phyloP scores from a whole-genome alignment of 2,329 filamentous ascomycete species.

The Monosporascus sp. region DNA sequence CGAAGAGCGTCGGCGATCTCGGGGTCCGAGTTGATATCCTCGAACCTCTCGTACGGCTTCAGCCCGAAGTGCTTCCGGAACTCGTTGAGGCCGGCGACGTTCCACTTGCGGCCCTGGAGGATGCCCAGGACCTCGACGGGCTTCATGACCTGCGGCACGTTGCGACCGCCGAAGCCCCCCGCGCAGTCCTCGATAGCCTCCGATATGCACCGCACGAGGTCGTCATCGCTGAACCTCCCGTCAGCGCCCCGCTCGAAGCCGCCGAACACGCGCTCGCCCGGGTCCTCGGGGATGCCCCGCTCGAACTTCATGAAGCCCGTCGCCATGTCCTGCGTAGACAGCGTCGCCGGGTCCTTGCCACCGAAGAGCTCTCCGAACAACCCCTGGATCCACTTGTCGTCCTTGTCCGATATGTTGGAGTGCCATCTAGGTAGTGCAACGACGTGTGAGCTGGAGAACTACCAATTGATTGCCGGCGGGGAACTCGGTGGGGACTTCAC shows the following conservation, averaged over 20 bases:
- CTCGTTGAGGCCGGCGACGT: conserved; percentile 74
- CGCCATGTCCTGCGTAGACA: conserved; percentile 58
- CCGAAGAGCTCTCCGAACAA: conserved; percentile 60
- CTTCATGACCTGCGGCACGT: conserved; percentile 68
- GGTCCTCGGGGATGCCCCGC: conserved; percentile 56
- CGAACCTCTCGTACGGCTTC: conserved; percentile 70
- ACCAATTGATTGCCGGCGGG: background rate
- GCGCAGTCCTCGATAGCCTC: conserved; percentile 75
- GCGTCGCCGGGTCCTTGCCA: conserved; percentile 49
- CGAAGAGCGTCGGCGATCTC: conserved; percentile 61
- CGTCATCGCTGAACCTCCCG: conserved; percentile 70
- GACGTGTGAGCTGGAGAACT: background rate
- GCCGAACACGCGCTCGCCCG: conserved; percentile 62
- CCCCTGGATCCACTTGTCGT: conserved; percentile 75
- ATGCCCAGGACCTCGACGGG: conserved; percentile 78
- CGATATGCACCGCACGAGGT: conserved; percentile 70
- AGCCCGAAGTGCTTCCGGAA: conserved; percentile 79
- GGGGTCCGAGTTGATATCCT: conserved; percentile 77
- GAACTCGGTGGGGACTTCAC: conserved; percentile 28
- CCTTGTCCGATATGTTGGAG: conserved; percentile 67
- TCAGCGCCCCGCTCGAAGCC: conserved; percentile 58
- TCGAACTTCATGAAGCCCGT: conserved; percentile 60
- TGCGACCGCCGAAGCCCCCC: conserved; percentile 66
- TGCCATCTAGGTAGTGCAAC: conserved; percentile 48
- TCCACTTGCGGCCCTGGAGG: conserved; percentile 70